Conservation (phyloP, 345 rosid genomes). For the Lepidium africanum region DNA sequence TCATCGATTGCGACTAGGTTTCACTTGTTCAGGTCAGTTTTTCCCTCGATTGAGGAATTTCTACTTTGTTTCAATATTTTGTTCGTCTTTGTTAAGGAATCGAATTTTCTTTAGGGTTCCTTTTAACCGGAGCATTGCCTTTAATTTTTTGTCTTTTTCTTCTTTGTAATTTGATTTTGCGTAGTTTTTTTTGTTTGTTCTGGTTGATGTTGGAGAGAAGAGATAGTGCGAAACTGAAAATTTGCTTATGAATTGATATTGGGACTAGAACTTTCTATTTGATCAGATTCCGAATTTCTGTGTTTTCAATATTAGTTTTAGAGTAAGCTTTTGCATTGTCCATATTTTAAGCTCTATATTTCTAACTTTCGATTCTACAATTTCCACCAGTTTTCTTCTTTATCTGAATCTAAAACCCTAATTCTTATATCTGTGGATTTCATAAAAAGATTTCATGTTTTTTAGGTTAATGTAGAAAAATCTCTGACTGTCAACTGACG, state of each 20-base stretch:
- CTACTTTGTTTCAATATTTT: neutral
- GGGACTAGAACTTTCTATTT: neutral
- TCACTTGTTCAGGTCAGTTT: conserved; percentile 12
- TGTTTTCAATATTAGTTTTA: neutral
- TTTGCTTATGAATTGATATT: neutral
- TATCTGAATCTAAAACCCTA: neutral
- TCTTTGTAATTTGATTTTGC: neutral
- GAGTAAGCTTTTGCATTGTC: neutral
- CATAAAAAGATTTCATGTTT: neutral
- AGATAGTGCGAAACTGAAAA: neutral
- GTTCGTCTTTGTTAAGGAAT: neutral
- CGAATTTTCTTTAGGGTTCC: neutral
- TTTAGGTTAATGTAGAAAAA: neutral
- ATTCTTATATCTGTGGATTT: neutral
- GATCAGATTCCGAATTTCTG: neutral
- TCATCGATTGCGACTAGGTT: neutral
- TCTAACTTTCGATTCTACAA: neutral
- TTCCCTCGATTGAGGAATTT: neutral
- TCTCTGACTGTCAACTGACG: neutral
- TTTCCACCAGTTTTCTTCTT: neutral
- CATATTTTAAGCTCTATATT: neutral
- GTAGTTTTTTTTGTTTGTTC: neutral
- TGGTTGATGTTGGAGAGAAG: neutral
- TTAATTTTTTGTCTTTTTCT: neutral
- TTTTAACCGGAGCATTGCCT: neutral